These are phyloP conservation scores for Trichoderma simmonsii DNA, from an alignment of 2,329 filamentous ascomycete species.

Conservation along the genomic window DNA sequence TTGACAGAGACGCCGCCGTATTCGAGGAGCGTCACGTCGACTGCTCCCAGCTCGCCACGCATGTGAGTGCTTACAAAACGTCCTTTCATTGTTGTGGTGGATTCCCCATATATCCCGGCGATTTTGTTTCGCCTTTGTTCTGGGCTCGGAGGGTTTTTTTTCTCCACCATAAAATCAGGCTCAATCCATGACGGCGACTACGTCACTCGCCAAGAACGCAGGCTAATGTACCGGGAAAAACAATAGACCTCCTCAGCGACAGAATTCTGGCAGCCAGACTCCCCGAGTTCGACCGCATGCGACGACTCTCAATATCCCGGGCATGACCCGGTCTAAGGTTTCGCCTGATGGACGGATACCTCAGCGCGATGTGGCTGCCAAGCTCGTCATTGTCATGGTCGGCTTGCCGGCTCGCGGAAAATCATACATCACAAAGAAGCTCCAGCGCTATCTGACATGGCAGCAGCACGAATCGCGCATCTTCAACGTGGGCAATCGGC, in stretches of 20 bases:
- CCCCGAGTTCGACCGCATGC: conserved; percentile 78
- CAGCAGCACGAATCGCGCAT: conserved; percentile 93
- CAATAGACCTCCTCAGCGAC: conserved; percentile 62
- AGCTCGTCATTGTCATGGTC: conserved; percentile 98
- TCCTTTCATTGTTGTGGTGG: background rate
- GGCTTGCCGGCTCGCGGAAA: conserved; percentile 92
- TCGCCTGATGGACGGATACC: conserved; percentile 95
- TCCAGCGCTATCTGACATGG: conserved; percentile 94
- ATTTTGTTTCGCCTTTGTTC: background rate
- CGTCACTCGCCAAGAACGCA: background rate
- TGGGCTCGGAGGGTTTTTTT: background rate
- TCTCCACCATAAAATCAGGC: background rate
- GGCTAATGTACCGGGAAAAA: background rate
- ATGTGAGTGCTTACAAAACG: conserved; percentile 44
- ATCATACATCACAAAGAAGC: conserved; percentile 98
- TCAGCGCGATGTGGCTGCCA: conserved; percentile 89
- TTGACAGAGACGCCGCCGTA: conserved; percentile 54
- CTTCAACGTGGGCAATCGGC: conserved; percentile 94
- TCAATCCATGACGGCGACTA: background rate
- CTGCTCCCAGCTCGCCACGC: conserved; percentile 56
- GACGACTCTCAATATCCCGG: conserved; percentile 94
- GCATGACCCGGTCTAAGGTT: conserved; percentile 90
- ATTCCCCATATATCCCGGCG: background rate
- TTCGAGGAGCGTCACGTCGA: conserved; percentile 55
- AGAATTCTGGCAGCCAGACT: conserved; percentile 73